Conservation (phyloP, 345 rosid genomes). For the Theobroma cacao region DNA sequence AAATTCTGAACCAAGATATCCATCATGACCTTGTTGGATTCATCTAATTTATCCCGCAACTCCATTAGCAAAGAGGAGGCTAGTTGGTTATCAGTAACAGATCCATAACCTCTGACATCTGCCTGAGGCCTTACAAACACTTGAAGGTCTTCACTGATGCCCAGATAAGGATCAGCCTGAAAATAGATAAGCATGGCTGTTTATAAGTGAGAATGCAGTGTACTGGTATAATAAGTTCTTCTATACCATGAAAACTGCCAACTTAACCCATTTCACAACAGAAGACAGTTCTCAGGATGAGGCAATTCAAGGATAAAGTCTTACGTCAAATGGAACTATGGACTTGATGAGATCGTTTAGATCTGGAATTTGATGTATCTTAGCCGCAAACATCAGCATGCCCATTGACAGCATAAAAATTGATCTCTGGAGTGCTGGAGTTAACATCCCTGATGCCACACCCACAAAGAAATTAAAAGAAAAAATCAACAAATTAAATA, state of each 20-base stretch:
- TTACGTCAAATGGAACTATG: slow-evolving; percentile 54
- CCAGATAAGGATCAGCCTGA: slow-evolving; percentile 85
- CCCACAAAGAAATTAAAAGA: slow-evolving; percentile 4
- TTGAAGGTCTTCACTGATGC: slow-evolving; percentile 65
- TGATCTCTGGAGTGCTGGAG: slow-evolving; percentile 61
- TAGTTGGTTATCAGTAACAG: slow-evolving; percentile 54
- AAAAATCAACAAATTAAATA: slow-evolving; percentile 9
- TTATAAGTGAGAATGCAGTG: background rate
- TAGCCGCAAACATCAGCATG: slow-evolving; percentile 80
- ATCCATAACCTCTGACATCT: slow-evolving; percentile 69
- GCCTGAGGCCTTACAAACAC: slow-evolving; percentile 59
- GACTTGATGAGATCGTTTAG: slow-evolving; percentile 56
- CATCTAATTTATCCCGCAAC: slow-evolving; percentile 48
- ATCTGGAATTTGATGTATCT: slow-evolving; percentile 60
- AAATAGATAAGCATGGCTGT: background rate
- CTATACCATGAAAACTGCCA: background rate
- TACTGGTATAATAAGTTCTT: background rate
- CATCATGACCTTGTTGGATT: slow-evolving; percentile 41
- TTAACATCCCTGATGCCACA: slow-evolving; percentile 47
- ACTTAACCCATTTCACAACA: background rate
- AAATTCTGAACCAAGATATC: slow-evolving; percentile 54
- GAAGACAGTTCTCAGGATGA: background rate
- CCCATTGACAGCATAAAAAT: slow-evolving; percentile 52
- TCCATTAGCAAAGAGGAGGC: slow-evolving; percentile 56
- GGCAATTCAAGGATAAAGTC: slow-evolving; percentile 15